phyloP scores from a whole-genome alignment of 768 basidiomycete genomes.

The Cystobasidium ongulense region DNA sequence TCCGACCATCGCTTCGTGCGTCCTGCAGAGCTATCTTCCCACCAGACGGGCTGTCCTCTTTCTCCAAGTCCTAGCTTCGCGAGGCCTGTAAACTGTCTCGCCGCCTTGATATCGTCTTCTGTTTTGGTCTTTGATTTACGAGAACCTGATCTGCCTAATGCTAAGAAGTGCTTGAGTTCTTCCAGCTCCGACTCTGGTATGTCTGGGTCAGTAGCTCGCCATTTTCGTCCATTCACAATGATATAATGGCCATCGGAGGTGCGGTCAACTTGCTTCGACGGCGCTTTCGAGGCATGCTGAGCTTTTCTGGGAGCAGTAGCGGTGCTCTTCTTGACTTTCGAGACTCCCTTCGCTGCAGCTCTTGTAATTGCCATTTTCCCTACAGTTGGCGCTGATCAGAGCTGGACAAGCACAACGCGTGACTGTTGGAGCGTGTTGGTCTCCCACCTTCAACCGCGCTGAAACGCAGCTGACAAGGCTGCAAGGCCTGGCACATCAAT shows the following conservation, averaged over 20 bases:
- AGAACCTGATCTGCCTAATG: background rate
- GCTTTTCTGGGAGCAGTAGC: background rate
- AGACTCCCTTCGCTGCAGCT: background rate
- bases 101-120: slow-evolving; percentile 4
- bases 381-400: background rate
- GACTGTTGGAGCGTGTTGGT: background rate
- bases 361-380: slow-evolving; percentile 13
- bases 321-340: background rate
- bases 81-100: slow-evolving; percentile 9
- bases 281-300: background rate
- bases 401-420: background rate
- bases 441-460: background rate
- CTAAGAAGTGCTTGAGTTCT: slow-evolving; percentile 23
- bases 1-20: background rate
- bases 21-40: slow-evolving; percentile 5
- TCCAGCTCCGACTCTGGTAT: slow-evolving; percentile 14
- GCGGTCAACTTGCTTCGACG: background rate
- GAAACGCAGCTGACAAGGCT: background rate
- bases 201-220: slow-evolving; percentile 23
- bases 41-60: slow-evolving; percentile 25
- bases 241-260: slow-evolving; percentile 26
- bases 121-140: background rate
- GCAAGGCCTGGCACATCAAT: background rate
- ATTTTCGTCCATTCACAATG: slow-evolving; percentile 27
- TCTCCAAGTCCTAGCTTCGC: slow-evolving; percentile 27